Evolutionary conservation across 768 basidiomycete species (phyloP), one percentile per base, ranked within the genome.

Genomic region (Hysterangium stoloniferum): DNA sequence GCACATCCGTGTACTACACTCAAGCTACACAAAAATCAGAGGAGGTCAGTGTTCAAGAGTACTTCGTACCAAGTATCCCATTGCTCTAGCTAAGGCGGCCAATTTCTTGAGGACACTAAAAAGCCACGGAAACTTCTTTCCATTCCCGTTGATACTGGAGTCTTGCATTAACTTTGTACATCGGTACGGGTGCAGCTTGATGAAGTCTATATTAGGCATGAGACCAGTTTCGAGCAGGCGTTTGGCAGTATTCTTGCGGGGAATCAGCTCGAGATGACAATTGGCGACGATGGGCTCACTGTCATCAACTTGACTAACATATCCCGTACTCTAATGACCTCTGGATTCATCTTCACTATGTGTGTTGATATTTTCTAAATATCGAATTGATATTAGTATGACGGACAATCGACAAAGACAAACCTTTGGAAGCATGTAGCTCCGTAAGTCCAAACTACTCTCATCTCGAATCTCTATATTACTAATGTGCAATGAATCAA

Each of bases 391-490:
- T 24, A 20, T 25, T 13, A 4, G 24, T 19, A 33, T 56, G 4
- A 35, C 20, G 54, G 49, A 53, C 46, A 35, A 9, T 44, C 24
- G 29, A 15, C 25, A 17, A 22, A 52, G 52, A 59, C 62, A 32
- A 25, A 83, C 90, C 76, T 98, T 99, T 57, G 87, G 79, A 61
- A 92, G 84, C 58, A 95, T 77, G 61, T 95, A 99, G 31, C 76
- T 75, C 56, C 78, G 77, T 31, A 98, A 72, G 67, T 98, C 96
- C 22, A 93, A 66, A 59, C 91, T 92, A 51, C 82, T 75, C 61
- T 97, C 96, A 60, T 95, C 82, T 45, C 96, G 78, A 55, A 98
- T 89, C 61, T 98, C 95, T 52, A 99, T 94, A 52, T 82, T 80
- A 57, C 92, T 92, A 49, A 99, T 93, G 60, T 98, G 96, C 9